Evolutionary conservation across 495 filamentous ascomycete genomes (phyloP), one percentile per base, ranked within the genome.

Genomic region (Chlorociboria aeruginascens): DNA sequence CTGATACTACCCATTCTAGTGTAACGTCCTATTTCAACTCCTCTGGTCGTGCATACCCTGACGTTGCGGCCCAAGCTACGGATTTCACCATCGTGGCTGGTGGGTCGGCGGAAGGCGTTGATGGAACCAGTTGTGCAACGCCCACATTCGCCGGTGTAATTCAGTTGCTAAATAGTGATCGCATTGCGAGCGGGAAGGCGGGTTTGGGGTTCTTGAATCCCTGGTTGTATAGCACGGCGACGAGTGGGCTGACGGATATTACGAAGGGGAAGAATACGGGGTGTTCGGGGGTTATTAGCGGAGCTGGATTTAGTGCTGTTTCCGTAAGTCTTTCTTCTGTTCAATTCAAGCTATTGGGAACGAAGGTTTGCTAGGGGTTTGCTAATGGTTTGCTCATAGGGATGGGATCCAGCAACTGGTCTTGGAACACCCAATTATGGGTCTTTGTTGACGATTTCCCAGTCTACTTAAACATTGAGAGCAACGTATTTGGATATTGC

Each of bases 31-130:
- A 83, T 51, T 66, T 16, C 74, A 66, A 85, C 59, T 58, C 62
- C 1, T 56, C 65, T 2, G 86, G 86, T 0, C 73, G 85, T 36
- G 87, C 75, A 0, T 76, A 83, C 41, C 86, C 87, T 0, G 87
- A 92, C 56, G 76, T 93, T 17, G 67, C 81, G 9, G 76, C 79
- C n/a, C 80, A 84, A 57, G 17, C 45, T 28, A 52, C 45, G 4
- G 40, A 58, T 38, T 58, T 54, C 41, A 35, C 46, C 34, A 45
- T 58, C 9, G 31, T 45, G 0, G 28, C 32, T 11, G 1, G 12
- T 8, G 55, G 55, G 1, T n/a, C 11, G 1, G 40, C 48, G 7
- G 25, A 39, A 4, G 20, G 20, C 6, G 51, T 54, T 16, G 40
- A 45, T 34, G 55, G 55, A 10, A 58, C 55, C 3, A 51, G 48